Conservation (phyloP, 225 moss, liverwort and hornwort genomes). For the Bryum argenteum region DNA sequence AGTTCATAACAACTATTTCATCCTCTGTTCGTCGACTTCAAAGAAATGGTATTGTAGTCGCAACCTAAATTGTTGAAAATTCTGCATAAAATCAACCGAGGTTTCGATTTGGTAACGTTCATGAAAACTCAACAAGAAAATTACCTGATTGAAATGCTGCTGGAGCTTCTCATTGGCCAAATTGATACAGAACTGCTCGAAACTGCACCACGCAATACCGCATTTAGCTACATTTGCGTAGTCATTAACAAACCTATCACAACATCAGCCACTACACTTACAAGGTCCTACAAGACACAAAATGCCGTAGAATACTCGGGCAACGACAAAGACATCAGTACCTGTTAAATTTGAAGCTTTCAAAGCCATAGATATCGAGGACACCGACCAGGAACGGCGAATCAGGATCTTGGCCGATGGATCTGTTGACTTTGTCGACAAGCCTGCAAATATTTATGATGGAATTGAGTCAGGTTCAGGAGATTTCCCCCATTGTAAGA, state of each 20-base stretch:
- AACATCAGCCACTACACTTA: background rate
- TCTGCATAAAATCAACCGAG: background rate
- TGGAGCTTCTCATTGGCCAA: slow-evolving; percentile 99
- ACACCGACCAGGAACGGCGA: slow-evolving; percentile 87
- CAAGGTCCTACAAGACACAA: background rate
- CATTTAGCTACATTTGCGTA: no score
- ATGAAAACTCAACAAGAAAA: background rate
- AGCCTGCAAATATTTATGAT: slow-evolving; percentile 59
- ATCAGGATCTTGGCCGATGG: slow-evolving; percentile 96
- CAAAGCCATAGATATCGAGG: slow-evolving; percentile 99
- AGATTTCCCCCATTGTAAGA: background rate
- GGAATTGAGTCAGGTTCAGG: slow-evolving; percentile 6
- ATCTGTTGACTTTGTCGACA: slow-evolving; percentile 98
- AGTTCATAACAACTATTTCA: background rate
- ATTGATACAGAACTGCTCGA: slow-evolving; percentile 99
- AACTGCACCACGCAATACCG: slow-evolving; percentile 57
- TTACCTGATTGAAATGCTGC: slow-evolving; percentile 99
- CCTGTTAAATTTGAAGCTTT: slow-evolving; percentile 99
- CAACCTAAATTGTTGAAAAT: background rate
- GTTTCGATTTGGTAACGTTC: background rate
- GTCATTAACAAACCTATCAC: background rate
- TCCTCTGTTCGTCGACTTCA: background rate
- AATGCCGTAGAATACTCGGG: background rate
- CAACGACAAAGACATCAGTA: background rate
- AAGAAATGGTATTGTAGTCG: background rate